Percentiles rank a stretch among this genome's conserved stretches.
phyloP scores from a whole-genome alignment of 169 alveolate species.

The Theileria annulata region DNA sequence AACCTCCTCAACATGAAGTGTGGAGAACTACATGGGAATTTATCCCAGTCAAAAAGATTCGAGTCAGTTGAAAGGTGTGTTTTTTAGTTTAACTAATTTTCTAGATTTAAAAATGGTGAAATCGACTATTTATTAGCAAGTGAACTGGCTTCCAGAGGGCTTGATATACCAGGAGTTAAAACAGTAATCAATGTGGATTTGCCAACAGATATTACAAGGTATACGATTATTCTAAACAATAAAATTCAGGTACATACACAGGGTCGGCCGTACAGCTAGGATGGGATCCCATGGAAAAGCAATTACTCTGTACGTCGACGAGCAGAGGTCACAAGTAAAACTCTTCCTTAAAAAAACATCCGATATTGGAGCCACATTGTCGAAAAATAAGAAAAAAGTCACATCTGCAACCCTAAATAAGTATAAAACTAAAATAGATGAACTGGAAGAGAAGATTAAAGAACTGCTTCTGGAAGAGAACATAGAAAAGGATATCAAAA shows the following conservation, averaged over 20 bases:
- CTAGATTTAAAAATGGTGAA: conserved; percentile 86
- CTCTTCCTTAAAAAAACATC: conserved; percentile 71
- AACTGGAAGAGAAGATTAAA: conserved; percentile 71
- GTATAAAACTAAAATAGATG: conserved; percentile 72
- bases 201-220: conserved; percentile 87
- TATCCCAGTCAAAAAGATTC: conserved; percentile 90
- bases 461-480: conserved; percentile 72
- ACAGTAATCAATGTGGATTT: conserved; percentile 90
- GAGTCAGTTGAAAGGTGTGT: conserved; percentile 82
- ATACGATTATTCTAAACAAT: background rate
- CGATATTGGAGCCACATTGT: conserved; percentile 53
- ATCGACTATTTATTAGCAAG: conserved; percentile 90
- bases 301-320: conserved; percentile 89
- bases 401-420: conserved; percentile 71
- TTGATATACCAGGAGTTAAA: conserved; percentile 89
- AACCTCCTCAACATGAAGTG: conserved; percentile 83
- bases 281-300: conserved; percentile 89
- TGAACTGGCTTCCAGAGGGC: conserved; percentile 94
- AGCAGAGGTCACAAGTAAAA: conserved; percentile 79
- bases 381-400: conserved; percentile 70
- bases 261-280: conserved; percentile 95
- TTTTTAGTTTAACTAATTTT: conserved; percentile 37
- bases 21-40: conserved; percentile 93
- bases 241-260: conserved; percentile 87
- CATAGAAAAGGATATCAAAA: conserved; percentile 77